Conservation (phyloP, 805 yeast genomes). For the Cyberlindnera amylophila region DNA sequence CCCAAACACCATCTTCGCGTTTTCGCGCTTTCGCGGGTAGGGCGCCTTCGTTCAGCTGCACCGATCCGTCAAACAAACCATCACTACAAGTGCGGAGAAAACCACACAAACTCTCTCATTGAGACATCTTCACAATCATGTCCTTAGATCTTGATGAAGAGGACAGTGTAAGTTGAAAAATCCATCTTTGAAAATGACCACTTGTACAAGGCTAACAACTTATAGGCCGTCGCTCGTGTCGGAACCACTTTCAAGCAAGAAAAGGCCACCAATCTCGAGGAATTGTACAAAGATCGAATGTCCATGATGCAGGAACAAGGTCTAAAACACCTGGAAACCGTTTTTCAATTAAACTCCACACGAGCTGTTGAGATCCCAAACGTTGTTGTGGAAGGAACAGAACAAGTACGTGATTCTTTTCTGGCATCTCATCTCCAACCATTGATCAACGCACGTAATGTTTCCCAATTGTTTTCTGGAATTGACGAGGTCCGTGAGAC, state of each 20-base stretch:
- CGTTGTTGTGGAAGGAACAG: conserved; percentile 47
- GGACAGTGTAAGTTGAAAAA: conserved; percentile 6
- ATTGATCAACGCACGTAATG: conserved; percentile 37
- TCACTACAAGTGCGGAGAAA: too few relatives aligned
- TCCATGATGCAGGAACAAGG: conserved; percentile 29
- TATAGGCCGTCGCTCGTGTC: conserved; percentile 22
- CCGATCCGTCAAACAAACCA: too few relatives aligned
- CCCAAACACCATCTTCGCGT: too few relatives aligned
- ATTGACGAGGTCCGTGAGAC: conserved; percentile 43
- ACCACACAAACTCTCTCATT: too few relatives aligned
- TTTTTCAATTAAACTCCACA: conserved; percentile 30
- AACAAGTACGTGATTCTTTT: conserved; percentile 43
- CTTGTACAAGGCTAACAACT: not conserved
- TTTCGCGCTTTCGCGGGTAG: too few relatives aligned
- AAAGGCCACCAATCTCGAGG: conserved; percentile 11
- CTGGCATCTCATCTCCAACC: conserved; percentile 45
- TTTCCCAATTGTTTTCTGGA: conserved; percentile 36
- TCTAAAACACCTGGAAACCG: conserved; percentile 24
- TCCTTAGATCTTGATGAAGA: conserved; percentile 8
- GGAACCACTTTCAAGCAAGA: conserved; percentile 21
- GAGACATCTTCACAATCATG: not conserved
- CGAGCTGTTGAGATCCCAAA: conserved; percentile 41
- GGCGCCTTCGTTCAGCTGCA: too few relatives aligned
- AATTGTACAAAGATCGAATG: conserved; percentile 29
- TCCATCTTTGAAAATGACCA: not conserved